Evolutionary conservation across 2,329 filamentous ascomycete species (phyloP), one percentile per base, ranked within the genome.

Genomic region (Hysterium pulicare): DNA sequence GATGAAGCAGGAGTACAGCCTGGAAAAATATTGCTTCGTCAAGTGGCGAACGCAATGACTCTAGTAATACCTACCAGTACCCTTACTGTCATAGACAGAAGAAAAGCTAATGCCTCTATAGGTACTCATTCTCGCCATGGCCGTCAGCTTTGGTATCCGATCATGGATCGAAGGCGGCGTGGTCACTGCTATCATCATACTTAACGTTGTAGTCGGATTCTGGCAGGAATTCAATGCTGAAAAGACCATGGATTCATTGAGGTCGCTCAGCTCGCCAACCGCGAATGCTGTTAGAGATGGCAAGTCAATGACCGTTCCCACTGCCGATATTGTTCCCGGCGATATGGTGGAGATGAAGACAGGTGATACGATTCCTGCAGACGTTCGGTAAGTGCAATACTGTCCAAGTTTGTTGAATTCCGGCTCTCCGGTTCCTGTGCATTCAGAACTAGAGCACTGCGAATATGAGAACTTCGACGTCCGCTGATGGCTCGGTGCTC

Each of bases 321-420:
- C 78, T 20, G 71, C 73, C 4, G 75, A 82, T 38, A 70, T 87
- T 28, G 83, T 87, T 33, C 76, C 75, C 39, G 86, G 84, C 41
- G 84, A 88, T 50, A 65, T 88, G 38, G 79, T 82, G 13, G 76
- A 80, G 48, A 59, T 81, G 40, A 77, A 74, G 49, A 75, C 79
- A 32, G 84, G 84, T 50, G 83, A 86, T 60, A 81, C 85, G 36
- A 75, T 87, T 26, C 83, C 84, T 4, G 84, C 84, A 24, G 84
- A 88, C 64, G 68, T 87, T 41, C 75, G 82, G 50, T 63, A 38
- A 49, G 55, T 51, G 9, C 46, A n/a, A n/a, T n/a, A n/a, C n/a
- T n/a, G n/a, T n/a, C n/a, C n/a, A n/a, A n/a, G n/a, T n/a, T n/a
- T n/a, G n/a, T n/a, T n/a, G n/a, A n/a, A n/a, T n/a, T n/a, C n/a